Evolutionary conservation across 2,329 filamentous ascomycete genomes (phyloP).

Genomic region (Apiospora hydei): DNA sequence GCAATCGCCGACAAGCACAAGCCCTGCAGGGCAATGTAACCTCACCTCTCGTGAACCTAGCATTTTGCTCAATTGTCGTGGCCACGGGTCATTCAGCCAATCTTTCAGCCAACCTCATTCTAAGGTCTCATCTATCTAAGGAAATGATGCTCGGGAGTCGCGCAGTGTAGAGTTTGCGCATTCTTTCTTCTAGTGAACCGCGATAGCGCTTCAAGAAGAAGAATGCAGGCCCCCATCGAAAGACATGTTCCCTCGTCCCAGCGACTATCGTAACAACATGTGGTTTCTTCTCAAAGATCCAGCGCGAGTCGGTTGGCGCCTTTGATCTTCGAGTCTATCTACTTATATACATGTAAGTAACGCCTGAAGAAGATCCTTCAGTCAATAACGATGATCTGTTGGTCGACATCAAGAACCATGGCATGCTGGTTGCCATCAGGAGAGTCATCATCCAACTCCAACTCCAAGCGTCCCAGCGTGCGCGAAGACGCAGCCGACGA

Average conservation of each 20-base stretch:
- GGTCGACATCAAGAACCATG: not conserved
- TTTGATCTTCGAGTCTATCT: not conserved
- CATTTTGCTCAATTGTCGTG: not conserved
- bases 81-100: not conserved
- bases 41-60: not conserved
- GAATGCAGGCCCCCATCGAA: not conserved
- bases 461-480: not conserved
- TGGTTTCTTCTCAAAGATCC: not conserved
- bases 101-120: not conserved
- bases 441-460: not conserved
- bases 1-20: constrained; percentile 16
- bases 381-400: not conserved
- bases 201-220: not conserved
- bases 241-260: not conserved
- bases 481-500: not conserved
- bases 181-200: not conserved
- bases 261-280: not conserved
- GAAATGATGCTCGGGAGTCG: not conserved
- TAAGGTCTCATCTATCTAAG: not conserved
- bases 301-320: not conserved
- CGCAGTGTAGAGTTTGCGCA: not conserved
- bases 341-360: not conserved
- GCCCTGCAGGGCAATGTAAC: not conserved
- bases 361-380: not conserved
- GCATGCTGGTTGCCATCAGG: not conserved